Base-by-base conservation (phyloP, 129 eudicot species). In the Erigeron canadensis region DNA sequence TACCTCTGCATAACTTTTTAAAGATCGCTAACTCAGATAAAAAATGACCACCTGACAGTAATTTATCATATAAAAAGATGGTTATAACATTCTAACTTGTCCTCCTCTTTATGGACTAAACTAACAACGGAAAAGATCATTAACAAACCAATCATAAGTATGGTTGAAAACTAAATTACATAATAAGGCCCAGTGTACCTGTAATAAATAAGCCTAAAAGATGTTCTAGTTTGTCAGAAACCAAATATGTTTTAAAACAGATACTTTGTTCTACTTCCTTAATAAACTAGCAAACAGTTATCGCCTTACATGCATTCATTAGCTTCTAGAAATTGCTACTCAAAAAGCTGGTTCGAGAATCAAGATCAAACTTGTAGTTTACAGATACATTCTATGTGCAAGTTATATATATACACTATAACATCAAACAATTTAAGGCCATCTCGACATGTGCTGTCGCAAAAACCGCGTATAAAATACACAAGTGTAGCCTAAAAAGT, bases 101-200 rank as follows among this genome's bases (percentile, higher is more conserved):
- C 75, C 41, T 71, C 66, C 50, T 42, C n/a, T 71, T 71, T 42
- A 23, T 42, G 22, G 55, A 71, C 43, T 41, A 23, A 56, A 42
- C 34, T 4, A 7, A 19, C 51, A 70, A 54, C 43, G 41, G 34
- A 40, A 40, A 16, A 56, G 38, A n/a, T 46, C 56, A 46, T 71
- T 21, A 57, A 39, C 71, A 56, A 57, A 38, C 74, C 10, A 12
- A 28, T 71, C 39, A 56, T 1, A 71, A 41, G 55, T 71, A 56
- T 15, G 1, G 56, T 12, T 19, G 10, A 71, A 12, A 42, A 9
- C 16, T 19, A 71, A 21, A 71, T 39, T 43, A 71, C n/a, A n/a
- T n/a, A 18, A 56, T 44, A 17, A 17, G 56, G 65, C 41, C 53
- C 38, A 18, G 65, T 16, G 19, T 34, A 54, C 66, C 56, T 38